phyloP scores from a whole-genome alignment of 257 asterid species.

The Solanum sejunctum region DNA sequence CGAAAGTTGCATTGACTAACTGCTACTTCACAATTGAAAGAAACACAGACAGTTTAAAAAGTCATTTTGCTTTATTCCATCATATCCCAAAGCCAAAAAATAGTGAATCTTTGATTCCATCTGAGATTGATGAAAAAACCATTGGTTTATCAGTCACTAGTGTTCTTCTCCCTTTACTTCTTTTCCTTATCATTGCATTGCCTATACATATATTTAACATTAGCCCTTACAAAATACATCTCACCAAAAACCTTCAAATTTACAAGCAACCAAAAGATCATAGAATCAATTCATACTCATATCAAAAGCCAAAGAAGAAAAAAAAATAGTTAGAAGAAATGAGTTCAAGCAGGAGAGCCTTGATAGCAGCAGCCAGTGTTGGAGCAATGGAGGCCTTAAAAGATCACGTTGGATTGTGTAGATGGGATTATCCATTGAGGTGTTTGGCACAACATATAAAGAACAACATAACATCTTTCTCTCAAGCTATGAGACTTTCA shows the following conservation, averaged over 20 bases:
- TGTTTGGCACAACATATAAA: slow-evolving; percentile 2
- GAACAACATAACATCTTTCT: not conserved
- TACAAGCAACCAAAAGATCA: not conserved
- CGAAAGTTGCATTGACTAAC: no score
- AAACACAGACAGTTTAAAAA: no score
- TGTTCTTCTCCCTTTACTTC: no score
- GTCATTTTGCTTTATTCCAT: no score
- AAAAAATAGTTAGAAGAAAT: not conserved
- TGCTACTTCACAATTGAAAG: no score
- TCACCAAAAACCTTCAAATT: no score
- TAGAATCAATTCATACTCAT: not conserved
- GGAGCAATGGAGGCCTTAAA: slow-evolving; percentile 14
- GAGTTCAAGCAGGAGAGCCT: slow-evolving; percentile 13
- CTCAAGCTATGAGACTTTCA: slow-evolving; percentile 9
- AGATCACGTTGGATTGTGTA: slow-evolving; percentile 13
- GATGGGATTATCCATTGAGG: slow-evolving; percentile 8
- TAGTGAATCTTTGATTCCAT: no score
- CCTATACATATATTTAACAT: no score
- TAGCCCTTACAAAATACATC: no score
- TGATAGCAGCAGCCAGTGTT: slow-evolving; percentile 13
- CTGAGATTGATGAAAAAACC: no score
- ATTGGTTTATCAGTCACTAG: not conserved
- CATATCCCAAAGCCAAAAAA: no score
- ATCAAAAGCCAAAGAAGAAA: not conserved
- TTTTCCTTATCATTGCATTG: no score